These are phyloP conservation scores for Funneliformis caledonium DNA, from an alignment of 371 early-diverging fungal species.

Conservation along the genomic window DNA sequence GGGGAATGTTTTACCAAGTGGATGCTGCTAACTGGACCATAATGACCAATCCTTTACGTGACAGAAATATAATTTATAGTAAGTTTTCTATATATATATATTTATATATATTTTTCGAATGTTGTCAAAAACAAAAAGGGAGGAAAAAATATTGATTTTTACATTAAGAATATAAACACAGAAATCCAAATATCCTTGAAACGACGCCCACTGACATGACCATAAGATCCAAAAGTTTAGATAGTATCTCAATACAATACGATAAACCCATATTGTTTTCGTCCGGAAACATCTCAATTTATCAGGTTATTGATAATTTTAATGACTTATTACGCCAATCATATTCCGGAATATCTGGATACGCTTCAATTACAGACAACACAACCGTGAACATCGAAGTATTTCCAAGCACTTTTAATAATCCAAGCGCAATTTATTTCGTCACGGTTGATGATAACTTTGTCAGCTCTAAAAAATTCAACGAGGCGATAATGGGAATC, in stretches of 20 bases:
- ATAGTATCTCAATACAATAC: neutral
- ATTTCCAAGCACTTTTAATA: conserved; percentile 27
- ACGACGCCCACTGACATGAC: neutral
- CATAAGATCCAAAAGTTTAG: neutral
- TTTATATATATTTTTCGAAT: neutral
- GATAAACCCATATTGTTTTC: neutral
- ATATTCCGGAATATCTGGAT: neutral
- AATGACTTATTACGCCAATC: neutral
- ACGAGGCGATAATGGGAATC: conserved; percentile 13
- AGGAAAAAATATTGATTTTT: neutral
- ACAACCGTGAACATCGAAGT: neutral
- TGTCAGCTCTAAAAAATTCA: neutral
- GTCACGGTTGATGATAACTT: conserved; percentile 10
- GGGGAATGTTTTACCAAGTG: neutral
- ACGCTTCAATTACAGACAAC: neutral
- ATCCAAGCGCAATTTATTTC: conserved; percentile 2
- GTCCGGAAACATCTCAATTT: neutral
- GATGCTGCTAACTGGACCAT: neutral
- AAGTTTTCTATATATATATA: neutral
- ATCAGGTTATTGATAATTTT: neutral
- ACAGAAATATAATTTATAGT: neutral
- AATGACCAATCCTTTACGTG: neutral
- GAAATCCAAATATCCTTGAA: neutral
- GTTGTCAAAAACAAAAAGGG: too few relatives aligned
- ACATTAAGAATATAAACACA: neutral